These are phyloP conservation scores for Penicillium sp. DNA, from an alignment of 2,329 filamentous ascomycete species.

Conservation along the genomic window DNA sequence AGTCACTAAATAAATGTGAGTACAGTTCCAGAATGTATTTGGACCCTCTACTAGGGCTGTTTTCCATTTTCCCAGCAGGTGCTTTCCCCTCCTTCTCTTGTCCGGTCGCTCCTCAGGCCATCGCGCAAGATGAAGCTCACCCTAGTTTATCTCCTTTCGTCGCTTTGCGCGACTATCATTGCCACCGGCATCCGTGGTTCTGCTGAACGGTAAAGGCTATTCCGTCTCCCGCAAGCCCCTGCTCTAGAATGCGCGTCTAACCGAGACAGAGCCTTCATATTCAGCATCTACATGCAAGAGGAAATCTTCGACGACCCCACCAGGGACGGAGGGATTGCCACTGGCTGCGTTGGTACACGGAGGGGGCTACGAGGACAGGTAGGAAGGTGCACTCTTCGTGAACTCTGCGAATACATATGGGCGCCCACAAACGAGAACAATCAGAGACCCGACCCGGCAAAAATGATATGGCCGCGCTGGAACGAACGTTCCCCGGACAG, in stretches of 20 bases:
- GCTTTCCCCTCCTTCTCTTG: no score
- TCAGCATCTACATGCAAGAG: constrained; percentile 1
- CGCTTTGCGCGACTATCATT: background rate
- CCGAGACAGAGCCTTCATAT: background rate
- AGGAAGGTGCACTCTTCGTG: background rate
- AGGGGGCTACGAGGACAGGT: background rate
- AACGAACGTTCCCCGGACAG: no score
- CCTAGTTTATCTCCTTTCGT: background rate
- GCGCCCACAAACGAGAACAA: no score
- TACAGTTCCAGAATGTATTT: no score
- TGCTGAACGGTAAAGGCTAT: background rate
- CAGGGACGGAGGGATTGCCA: background rate
- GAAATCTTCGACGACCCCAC: background rate
- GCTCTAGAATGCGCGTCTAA: no score
- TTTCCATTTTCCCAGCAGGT: no score
- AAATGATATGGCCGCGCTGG: no score
- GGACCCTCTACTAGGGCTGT: no score
- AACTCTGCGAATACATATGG: constrained; percentile 3
- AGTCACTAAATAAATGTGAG: no score
- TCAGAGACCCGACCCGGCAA: no score
- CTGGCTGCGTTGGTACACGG: background rate
- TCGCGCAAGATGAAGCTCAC: background rate
- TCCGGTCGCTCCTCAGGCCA: no score
- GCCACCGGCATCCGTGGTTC: background rate
- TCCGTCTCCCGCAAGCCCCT: no score